Percentiles rank a stretch among this genome's conserved stretches.
phyloP scores from a whole-genome alignment of 495 filamentous ascomycete species.

The Neurospora sp. region DNA sequence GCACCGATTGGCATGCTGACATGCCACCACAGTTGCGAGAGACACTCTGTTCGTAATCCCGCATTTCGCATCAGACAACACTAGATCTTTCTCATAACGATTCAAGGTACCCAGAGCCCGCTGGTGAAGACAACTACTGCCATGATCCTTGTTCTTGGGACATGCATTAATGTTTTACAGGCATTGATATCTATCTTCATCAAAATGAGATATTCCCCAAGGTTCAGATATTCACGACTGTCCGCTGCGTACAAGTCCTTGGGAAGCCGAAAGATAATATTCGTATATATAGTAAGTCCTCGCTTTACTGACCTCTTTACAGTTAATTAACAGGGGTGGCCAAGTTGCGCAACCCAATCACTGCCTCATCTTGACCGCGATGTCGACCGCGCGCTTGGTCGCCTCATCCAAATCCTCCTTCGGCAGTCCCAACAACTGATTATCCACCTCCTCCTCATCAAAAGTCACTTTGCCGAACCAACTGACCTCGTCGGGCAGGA shows the following conservation, averaged over 20 bases:
- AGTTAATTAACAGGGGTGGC: neutral
- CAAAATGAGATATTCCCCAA: neutral
- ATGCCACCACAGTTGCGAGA: neutral
- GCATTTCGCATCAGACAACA: neutral
- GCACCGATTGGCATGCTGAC: neutral
- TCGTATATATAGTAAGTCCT: neutral
- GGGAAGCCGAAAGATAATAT: no score
- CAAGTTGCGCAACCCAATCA: neutral
- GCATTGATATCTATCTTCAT: neutral
- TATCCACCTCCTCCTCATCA: conserved; percentile 33
- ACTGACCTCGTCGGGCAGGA: conserved; percentile 37
- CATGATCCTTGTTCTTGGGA: neutral
- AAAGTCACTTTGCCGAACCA: neutral
- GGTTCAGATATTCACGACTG: neutral
- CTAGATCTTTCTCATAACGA: neutral
- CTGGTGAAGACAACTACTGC: neutral
- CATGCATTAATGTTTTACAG: neutral
- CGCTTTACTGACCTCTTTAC: neutral
- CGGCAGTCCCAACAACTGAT: conserved; percentile 43
- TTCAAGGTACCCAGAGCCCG: no score
- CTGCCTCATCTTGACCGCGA: conserved; percentile 5
- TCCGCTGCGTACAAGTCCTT: neutral
- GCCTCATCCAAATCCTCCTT: conserved; percentile 50
- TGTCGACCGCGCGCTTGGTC: conserved; percentile 32
- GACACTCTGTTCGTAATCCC: neutral